These are phyloP conservation scores for Suillus occidentalis DNA, from an alignment of 768 basidiomycete species.

Conservation along the genomic window DNA sequence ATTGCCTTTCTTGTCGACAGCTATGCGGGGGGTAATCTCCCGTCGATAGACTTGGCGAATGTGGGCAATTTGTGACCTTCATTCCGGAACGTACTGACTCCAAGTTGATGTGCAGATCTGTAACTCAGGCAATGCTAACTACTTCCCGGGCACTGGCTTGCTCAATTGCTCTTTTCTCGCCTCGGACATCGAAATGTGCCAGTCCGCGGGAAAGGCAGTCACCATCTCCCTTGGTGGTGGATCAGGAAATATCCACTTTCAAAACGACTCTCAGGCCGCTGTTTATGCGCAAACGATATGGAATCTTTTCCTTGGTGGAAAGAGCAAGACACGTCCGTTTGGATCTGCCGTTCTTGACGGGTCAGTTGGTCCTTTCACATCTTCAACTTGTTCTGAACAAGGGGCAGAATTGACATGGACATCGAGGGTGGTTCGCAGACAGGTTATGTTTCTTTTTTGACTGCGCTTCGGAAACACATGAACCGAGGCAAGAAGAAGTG, in stretches of 20 bases:
- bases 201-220: conserved; percentile 58
- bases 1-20: conserved; percentile 62
- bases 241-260: conserved; percentile 60
- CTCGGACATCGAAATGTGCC: conserved; percentile 62
- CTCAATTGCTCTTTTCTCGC: conserved; percentile 63
- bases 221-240: conserved; percentile 62
- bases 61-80: conserved; percentile 29
- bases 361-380: conserved; percentile 32
- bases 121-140: conserved; percentile 52
- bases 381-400: background rate
- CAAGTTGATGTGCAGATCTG: conserved; percentile 46
- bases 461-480: conserved; percentile 27
- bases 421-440: conserved; percentile 43
- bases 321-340: conserved; percentile 63
- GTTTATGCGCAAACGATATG: conserved; percentile 68
- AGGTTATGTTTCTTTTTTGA: conserved; percentile 31
- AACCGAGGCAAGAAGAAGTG: conserved; percentile 27
- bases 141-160: conserved; percentile 66
- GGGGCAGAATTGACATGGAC: conserved; percentile 42
- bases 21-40: conserved; percentile 56
- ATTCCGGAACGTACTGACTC: background rate
- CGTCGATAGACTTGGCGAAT: conserved; percentile 61
- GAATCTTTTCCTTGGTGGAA: conserved; percentile 66
- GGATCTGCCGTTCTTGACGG: conserved; percentile 73
- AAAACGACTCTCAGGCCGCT: conserved; percentile 54